Conservation (phyloP, 73 alveolate genomes). For the Tetrahymena malaccensis region DNA sequence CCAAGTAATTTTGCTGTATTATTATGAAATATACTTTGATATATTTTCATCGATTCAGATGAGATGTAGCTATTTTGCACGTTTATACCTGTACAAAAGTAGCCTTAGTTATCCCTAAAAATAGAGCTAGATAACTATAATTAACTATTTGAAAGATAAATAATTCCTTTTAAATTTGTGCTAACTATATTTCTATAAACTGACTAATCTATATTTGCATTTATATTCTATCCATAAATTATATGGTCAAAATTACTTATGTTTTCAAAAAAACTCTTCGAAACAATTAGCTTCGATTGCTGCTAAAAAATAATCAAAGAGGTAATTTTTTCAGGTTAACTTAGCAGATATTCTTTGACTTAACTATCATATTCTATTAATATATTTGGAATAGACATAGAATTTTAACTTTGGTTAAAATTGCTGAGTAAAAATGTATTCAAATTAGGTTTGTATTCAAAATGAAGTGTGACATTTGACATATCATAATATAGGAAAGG, state of each 20-base stretch:
- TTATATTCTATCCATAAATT: neutral
- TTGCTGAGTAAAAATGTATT: neutral
- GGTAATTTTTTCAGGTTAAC: neutral
- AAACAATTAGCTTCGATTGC: neutral
- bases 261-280: neutral
- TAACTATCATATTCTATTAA: neutral
- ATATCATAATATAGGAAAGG: neutral
- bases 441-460: neutral
- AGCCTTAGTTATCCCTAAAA: neutral
- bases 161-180: neutral
- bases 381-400: neutral
- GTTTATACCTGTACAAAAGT: neutral
- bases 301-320: neutral
- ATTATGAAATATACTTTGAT: neutral
- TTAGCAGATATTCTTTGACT: neutral
- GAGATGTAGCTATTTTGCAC: neutral
- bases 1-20: neutral
- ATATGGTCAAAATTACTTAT: neutral
- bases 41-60: neutral
- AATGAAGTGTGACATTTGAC: neutral
- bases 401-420: neutral
- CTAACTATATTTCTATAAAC: neutral
- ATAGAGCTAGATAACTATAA: neutral
- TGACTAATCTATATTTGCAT: neutral
- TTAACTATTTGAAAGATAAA: neutral